Evolutionary conservation across 148 eudicot genomes (phyloP), one percentile per base, ranked within the genome.

Genomic region (Fallopia convolvulus): DNA sequence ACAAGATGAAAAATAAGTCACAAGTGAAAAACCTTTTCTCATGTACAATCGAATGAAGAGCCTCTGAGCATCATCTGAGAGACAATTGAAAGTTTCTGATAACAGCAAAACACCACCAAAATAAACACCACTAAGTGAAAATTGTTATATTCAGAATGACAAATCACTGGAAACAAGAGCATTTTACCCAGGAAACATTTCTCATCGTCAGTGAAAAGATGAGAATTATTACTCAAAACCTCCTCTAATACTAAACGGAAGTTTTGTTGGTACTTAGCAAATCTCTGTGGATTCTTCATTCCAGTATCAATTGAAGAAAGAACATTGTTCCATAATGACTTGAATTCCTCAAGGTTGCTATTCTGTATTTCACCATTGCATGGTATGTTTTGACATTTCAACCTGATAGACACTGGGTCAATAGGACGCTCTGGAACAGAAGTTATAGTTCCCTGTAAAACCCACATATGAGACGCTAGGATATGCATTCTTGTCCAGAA

Each of bases 51-150:
- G 95, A 75, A 90, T 81, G 81, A 94, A 92, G 71, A 94, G 96
- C 83, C 97, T 86, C 82, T 89, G 93, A 78, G 91, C 84, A 82
- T 94, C 98, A 90, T 92, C 90, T 75, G 97, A 87, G 83, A 92
- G 87, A 8, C 90, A 84, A 53, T 49, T 12, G 79, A 90, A 94
- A 50, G 82, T 81, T 82, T 92, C 98, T 94, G 92, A 32, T 65
- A 76, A 75, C 48, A 78, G 39, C 33, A 21, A 77, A 68, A 39
- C 47, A 80, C 70, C 48, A 83, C 9, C 41, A 17, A 52, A 52
- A 82, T 36, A 39, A 49, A 73, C 72, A 76, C 39, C 11, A 49
- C 36, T 14, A 20, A 49, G 41, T 36, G 70, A 66, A 21, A 36
- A 33, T 42, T 36, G 20, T 63, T 53, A 79, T 40, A 78, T 72